Base-by-base conservation (phyloP, 164 flowering plant species). In the Piper betle region DNA sequence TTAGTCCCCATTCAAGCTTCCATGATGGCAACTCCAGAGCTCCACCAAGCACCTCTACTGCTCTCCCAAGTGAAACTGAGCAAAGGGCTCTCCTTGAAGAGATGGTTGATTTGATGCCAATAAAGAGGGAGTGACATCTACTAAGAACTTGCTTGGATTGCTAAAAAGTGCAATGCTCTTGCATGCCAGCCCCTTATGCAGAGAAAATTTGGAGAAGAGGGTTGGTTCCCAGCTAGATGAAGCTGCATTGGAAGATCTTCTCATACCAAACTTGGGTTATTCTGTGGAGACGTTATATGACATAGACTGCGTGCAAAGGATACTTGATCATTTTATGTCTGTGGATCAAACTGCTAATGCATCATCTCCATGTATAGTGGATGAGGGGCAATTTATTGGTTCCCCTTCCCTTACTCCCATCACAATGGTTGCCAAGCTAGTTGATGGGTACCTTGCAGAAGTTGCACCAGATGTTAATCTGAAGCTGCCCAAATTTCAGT, bases 391-490 rank as follows among this genome's bases (percentile, higher is more conserved):
- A 66, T 42, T 80, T 64, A 63, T 71, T 56, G 85, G 64, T n/a
- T 71, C 80, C 4, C 73, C 77, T 39, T 73, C 80, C 5, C 67
- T 80, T 13, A 79, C 80, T 9, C 82, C 84, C 25, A 68, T 84
- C 70, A 81, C 89, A 61, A 73, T 77, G 83, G 96, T 88, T 58
- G 92, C 96, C 53, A 81, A 73, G 70, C 72, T 88, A 20, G 73
- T 88, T 55, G 96, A 88, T 71, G 78, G 77, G 5, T 88, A 81
- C 72, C 83, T 88, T 62, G 83, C 88, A 18, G 90, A 88, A 72
- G 84, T 88, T 41, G 92, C 91, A 41, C 75, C 88, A 6, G 96
- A 88, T 78, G 83, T 74, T 37, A 85, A 88, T 69, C 64, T 85
- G 69, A 84, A 82, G 71, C 63, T 76, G 52, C 70, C 73, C 1